A percentile compares a stretch with the other conserved stretches of the same genome.
These are phyloP conservation scores for Atkinsonella texensis DNA, from an alignment of 2,329 filamentous ascomycete species.

Conservation along the genomic window DNA sequence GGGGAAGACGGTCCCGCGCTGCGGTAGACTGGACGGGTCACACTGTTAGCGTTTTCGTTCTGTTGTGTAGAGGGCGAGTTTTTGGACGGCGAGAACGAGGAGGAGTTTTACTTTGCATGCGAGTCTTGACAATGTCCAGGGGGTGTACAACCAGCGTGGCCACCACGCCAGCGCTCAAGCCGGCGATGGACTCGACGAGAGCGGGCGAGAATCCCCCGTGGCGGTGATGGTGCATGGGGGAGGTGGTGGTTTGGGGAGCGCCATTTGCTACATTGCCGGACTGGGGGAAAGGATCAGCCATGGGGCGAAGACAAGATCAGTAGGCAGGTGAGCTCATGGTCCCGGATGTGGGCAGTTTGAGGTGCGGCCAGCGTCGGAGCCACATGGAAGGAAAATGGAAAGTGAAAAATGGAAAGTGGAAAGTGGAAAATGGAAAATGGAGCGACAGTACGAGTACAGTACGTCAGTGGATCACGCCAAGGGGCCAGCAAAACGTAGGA, in stretches of 20 bases:
- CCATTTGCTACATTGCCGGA: slow-evolving; percentile 14
- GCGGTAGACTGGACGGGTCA: slow-evolving; percentile 34
- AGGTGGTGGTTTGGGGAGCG: slow-evolving; percentile 1
- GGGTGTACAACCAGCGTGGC: slow-evolving; percentile 84
- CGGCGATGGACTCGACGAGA: slow-evolving; percentile 76
- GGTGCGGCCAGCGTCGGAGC: not conserved
- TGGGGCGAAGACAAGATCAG: not conserved
- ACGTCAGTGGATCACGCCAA: not conserved
- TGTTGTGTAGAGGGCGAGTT: not conserved
- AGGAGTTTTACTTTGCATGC: slow-evolving; percentile 62
- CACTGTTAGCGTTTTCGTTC: not conserved
- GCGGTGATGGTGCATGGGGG: slow-evolving; percentile 34
- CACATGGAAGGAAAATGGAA: too few relatives aligned
- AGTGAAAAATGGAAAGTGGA: too few relatives aligned
- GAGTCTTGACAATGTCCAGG: slow-evolving; percentile 91
- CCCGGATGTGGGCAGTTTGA: too few relatives aligned
- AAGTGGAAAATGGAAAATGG: too few relatives aligned
- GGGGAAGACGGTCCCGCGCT: slow-evolving; percentile 23
- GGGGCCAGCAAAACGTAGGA: not conserved
- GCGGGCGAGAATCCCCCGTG: slow-evolving; percentile 59
- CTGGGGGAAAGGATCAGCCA: not conserved
- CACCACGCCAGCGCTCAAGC: slow-evolving; percentile 76
- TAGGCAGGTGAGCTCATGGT: not conserved
- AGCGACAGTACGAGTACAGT: too few relatives aligned
- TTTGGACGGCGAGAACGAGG: too few relatives aligned